A percentile compares a stretch with the other conserved stretches of the same genome.
Evolutionary conservation across 2,329 filamentous ascomycete species (phyloP).

Genomic region (Coniochaeta pulveracea): DNA sequence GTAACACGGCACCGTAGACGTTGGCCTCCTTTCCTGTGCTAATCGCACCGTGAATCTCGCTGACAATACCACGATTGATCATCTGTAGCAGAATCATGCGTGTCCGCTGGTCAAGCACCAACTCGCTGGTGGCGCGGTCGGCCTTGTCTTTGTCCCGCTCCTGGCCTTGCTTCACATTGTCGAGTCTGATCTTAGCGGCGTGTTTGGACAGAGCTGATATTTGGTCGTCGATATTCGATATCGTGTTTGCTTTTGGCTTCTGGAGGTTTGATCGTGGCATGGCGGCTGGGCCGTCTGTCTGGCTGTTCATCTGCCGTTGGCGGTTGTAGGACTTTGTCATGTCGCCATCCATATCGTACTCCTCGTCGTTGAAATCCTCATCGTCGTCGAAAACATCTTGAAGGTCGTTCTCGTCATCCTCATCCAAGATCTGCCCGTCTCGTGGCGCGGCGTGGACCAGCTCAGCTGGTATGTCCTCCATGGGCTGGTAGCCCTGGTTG

Average conservation of each 20-base stretch:
- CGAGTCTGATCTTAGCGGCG: slow-evolving; percentile 74
- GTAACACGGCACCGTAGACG: slow-evolving; percentile 79
- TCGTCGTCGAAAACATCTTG: slow-evolving; percentile 43
- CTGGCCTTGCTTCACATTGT: slow-evolving; percentile 45
- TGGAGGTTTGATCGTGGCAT: slow-evolving; percentile 67
- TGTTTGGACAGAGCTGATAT: slow-evolving; percentile 75
- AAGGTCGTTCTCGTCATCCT: slow-evolving; percentile 24
- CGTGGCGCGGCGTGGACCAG: slow-evolving; percentile 16
- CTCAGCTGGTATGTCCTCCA: slow-evolving; percentile 14
- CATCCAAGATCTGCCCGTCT: slow-evolving; percentile 19
- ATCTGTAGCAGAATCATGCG: slow-evolving; percentile 93
- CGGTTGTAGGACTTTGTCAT: slow-evolving; percentile 84
- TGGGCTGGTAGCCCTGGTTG: slow-evolving; percentile 30
- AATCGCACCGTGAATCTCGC: slow-evolving; percentile 87
- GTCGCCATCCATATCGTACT: slow-evolving; percentile 50
- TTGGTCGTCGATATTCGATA: slow-evolving; percentile 74
- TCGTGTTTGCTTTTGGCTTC: slow-evolving; percentile 69
- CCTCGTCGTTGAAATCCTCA: slow-evolving; percentile 48
- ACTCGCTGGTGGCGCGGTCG: slow-evolving; percentile 86
- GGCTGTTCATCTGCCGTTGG: slow-evolving; percentile 53
- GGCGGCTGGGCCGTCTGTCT: slow-evolving; percentile 27
- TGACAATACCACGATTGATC: slow-evolving; percentile 83
- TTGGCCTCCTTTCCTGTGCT: slow-evolving; percentile 98
- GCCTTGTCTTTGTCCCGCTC: slow-evolving; percentile 70
- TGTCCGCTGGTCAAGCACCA: slow-evolving; percentile 87